These are phyloP conservation scores for Xylariaceae sp. DNA, from an alignment of 2,329 filamentous ascomycete species.

Conservation along the genomic window DNA sequence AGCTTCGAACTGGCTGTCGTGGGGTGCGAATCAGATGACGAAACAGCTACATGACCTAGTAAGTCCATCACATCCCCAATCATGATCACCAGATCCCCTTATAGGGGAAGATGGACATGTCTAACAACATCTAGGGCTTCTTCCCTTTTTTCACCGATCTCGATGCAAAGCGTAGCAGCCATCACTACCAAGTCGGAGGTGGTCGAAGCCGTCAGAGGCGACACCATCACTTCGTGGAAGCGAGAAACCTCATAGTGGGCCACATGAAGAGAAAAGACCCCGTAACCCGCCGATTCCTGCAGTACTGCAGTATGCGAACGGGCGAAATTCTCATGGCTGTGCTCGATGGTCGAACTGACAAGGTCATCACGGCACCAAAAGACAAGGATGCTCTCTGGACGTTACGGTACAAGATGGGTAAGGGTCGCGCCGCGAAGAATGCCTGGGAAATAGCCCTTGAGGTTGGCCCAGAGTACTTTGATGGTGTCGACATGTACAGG, in stretches of 20 bases:
- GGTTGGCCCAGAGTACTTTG: constrained; percentile 26
- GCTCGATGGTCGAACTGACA: constrained; percentile 30
- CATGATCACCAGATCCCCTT: background rate
- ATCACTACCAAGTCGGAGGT: constrained; percentile 23
- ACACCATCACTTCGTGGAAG: constrained; percentile 26
- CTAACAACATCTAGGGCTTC: constrained; percentile 23
- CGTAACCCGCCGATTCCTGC: constrained; percentile 31
- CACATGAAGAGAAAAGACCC: constrained; percentile 33
- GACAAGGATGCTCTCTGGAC: constrained; percentile 26
- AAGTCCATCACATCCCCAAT: constrained; percentile 12
- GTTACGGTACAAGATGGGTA: constrained; percentile 23
- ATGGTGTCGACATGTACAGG: constrained; percentile 20
- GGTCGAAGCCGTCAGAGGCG: constrained; percentile 23
- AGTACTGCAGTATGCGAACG: constrained; percentile 29
- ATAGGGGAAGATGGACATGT: background rate
- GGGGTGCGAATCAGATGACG: constrained; percentile 35
- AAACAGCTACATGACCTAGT: constrained; percentile 39
- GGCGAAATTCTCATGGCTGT: constrained; percentile 28
- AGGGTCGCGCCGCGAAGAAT: constrained; percentile 25
- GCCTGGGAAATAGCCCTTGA: constrained; percentile 24
- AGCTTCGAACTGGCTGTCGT: constrained; percentile 40
- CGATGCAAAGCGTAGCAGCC: constrained; percentile 21
- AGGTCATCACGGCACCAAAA: constrained; percentile 26
- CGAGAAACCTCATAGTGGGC: constrained; percentile 31
- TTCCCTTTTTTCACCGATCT: constrained; percentile 28